Evolutionary conservation across 176 grass and related monocot species (phyloP).

Genomic region (Rhipidocladum racemiflorum): DNA sequence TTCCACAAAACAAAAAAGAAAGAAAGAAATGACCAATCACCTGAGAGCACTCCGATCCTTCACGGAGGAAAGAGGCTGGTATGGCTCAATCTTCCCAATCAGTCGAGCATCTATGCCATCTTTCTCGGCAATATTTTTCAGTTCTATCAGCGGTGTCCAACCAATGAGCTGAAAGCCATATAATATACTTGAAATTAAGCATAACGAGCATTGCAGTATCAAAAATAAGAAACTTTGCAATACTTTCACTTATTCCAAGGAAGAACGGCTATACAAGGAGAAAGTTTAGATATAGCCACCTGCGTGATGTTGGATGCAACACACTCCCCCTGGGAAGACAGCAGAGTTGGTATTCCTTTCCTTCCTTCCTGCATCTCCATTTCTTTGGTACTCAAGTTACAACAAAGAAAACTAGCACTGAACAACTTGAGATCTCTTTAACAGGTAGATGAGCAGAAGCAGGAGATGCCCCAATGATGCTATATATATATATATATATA

Average conservation of each 20-base stretch:
- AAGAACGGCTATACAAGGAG: background rate
- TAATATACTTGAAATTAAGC: conserved; percentile 1
- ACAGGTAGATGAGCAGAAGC: background rate
- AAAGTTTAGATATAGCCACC: conserved; percentile 36
- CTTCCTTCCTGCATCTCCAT: conserved; percentile 55
- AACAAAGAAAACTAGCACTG: background rate
- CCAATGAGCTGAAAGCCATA: conserved; percentile 65
- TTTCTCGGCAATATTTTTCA: conserved; percentile 63
- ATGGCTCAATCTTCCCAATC: conserved; percentile 74
- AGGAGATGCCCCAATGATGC: background rate
- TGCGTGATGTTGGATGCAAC: conserved; percentile 69
- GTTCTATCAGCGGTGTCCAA: conserved; percentile 81
- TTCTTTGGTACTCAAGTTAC: conserved; percentile 13
- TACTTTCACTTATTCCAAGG: background rate
- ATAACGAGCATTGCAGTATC: background rate
- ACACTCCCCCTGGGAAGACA: conserved; percentile 56
- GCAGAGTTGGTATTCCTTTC: conserved; percentile 60
- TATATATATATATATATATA: conserved; percentile 11
- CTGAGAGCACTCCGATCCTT: conserved; percentile 82
- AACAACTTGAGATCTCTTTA: background rate
- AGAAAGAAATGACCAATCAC: conserved; percentile 21
- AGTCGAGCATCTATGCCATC: conserved; percentile 58
- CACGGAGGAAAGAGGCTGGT: conserved; percentile 78
- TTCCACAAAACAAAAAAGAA: background rate
- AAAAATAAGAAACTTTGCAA: background rate